Percentiles rank a stretch among this genome's conserved stretches.
Evolutionary conservation across 148 eudicot species (phyloP).

Genomic region (Rheum nobile): DNA sequence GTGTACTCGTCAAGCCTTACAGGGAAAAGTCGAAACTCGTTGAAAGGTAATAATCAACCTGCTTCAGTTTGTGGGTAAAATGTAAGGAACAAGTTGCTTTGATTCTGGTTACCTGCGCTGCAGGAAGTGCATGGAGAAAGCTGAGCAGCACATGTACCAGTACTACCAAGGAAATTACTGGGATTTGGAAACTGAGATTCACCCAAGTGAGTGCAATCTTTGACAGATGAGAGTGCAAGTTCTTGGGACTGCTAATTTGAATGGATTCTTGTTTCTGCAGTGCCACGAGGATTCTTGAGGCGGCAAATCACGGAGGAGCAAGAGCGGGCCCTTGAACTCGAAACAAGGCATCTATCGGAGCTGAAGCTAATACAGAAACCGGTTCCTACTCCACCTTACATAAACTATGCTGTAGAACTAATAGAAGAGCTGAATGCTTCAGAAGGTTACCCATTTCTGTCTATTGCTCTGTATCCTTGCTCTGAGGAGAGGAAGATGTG

Average conservation of each 20-base stretch:
- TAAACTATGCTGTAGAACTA: conserved; percentile 26
- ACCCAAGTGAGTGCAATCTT: conserved; percentile 14
- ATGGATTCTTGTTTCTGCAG: not conserved
- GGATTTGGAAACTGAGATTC: conserved; percentile 20
- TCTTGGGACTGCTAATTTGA: not conserved
- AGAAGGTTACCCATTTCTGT: conserved; percentile 21
- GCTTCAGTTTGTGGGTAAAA: not conserved
- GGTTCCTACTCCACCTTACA: conserved; percentile 19
- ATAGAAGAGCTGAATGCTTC: conserved; percentile 27
- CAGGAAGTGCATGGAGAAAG: conserved; percentile 27
- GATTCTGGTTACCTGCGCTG: not conserved
- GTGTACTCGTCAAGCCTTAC: conserved; percentile 69
- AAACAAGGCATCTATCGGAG: conserved; percentile 34
- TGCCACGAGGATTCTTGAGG: conserved; percentile 15
- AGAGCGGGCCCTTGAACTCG: conserved; percentile 38
- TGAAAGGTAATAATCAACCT: conserved; percentile 30
- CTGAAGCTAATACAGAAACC: conserved; percentile 28
- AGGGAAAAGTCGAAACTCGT: conserved; percentile 39
- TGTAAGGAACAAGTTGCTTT: not conserved
- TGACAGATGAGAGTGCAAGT: not conserved
- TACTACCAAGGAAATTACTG: conserved; percentile 10
- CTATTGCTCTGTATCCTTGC: not conserved
- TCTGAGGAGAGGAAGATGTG: not conserved
- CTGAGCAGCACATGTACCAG: conserved; percentile 17
- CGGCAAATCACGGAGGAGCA: conserved; percentile 43